phyloP scores from a whole-genome alignment of 345 rosid genomes.

The Draba incana region DNA sequence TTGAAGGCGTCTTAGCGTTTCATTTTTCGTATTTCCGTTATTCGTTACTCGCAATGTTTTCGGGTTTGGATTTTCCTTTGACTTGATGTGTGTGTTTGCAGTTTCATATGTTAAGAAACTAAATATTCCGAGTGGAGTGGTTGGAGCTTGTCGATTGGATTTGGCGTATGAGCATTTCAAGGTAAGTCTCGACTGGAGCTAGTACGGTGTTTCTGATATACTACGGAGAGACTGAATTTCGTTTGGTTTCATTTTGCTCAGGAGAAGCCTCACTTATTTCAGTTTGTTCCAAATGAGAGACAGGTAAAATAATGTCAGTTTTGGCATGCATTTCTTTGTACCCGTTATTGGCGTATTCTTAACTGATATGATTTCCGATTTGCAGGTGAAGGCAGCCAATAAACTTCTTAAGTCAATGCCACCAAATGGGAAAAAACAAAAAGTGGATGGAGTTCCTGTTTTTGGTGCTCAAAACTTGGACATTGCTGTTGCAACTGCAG shows the following conservation, averaged over 20 bases:
- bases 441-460: constrained; percentile 89
- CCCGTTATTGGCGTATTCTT: neutral
- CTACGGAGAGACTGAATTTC: neutral
- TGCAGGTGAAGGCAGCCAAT: constrained; percentile 91
- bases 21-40: neutral
- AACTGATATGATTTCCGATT: constrained; percentile 11
- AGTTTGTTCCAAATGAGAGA: constrained; percentile 94
- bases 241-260: constrained; percentile 41
- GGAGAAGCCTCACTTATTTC: constrained; percentile 91
- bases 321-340: constrained; percentile 13
- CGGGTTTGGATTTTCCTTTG: neutral
- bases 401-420: constrained; percentile 74
- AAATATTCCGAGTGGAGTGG: constrained; percentile 94
- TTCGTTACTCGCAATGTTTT: neutral
- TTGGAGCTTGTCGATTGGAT: constrained; percentile 97
- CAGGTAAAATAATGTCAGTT: constrained; percentile 53
- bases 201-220: neutral
- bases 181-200: constrained; percentile 51
- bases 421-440: constrained; percentile 54
- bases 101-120: constrained; percentile 84
- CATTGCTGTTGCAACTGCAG: constrained; percentile 90
- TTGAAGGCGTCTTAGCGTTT: neutral
- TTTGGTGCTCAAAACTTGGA: constrained; percentile 91
- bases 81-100: constrained; percentile 41
- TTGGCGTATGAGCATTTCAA: constrained; percentile 98